These are phyloP conservation scores for Lagerstroemia speciosa DNA, from an alignment of 345 rosid species.

Conservation along the genomic window DNA sequence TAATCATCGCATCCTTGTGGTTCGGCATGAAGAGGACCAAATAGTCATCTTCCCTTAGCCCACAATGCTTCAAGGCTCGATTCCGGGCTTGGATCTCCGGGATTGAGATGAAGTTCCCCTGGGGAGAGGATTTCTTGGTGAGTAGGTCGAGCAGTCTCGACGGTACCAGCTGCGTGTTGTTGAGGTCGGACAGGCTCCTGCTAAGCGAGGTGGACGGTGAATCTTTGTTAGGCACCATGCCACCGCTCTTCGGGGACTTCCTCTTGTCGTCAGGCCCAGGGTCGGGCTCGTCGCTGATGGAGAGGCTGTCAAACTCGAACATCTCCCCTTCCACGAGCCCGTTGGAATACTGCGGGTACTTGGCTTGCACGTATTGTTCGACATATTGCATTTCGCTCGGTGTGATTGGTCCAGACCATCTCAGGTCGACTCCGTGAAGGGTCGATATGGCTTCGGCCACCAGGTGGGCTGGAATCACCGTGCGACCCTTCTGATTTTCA, in stretches of 20 bases:
- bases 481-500: constrained; percentile 29
- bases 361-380: constrained; percentile 51
- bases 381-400: constrained; percentile 55
- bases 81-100: constrained; percentile 60
- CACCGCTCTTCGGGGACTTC: constrained; percentile 20
- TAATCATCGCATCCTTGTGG: constrained; percentile 36
- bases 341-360: constrained; percentile 53
- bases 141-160: constrained; percentile 49
- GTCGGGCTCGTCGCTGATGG: constrained; percentile 31
- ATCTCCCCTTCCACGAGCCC: constrained; percentile 27
- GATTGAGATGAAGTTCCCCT: constrained; percentile 48
- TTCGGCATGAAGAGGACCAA: constrained; percentile 44
- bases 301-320: constrained; percentile 20
- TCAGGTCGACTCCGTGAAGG: constrained; percentile 42
- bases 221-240: constrained; percentile 10
- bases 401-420: constrained; percentile 72
- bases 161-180: constrained; percentile 31
- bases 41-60: constrained; percentile 44
- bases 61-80: constrained; percentile 41
- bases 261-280: constrained; percentile 21
- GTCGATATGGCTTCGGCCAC: constrained; percentile 57
- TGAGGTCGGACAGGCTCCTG: constrained; percentile 34
- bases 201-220: constrained; percentile 24
- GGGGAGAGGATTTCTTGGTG: constrained; percentile 39
- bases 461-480: constrained; percentile 44